These are phyloP conservation scores for Aegilops umbellulata DNA, from an alignment of 176 grass and related monocot species.

Conservation along the genomic window DNA sequence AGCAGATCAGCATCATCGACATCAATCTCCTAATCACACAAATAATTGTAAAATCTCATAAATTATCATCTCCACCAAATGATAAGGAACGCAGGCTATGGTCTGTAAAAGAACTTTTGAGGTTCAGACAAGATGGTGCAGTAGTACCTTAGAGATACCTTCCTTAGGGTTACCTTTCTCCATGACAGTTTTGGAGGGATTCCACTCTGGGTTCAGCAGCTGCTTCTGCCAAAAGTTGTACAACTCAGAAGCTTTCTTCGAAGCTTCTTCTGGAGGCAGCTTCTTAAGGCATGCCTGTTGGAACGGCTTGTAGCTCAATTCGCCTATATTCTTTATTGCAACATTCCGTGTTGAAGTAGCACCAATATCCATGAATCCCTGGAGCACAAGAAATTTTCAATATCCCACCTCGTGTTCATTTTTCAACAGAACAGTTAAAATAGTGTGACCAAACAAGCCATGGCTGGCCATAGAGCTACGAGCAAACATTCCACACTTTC, in stretches of 20 bases:
- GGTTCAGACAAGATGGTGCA: background rate
- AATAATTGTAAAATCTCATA: background rate
- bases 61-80: background rate
- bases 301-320: conserved; percentile 25
- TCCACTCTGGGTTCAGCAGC: conserved; percentile 20
- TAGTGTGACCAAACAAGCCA: background rate
- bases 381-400: background rate
- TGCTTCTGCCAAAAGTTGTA: conserved; percentile 28
- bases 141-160: background rate
- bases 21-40: conserved; percentile 2
- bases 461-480: background rate
- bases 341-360: background rate
- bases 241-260: background rate
- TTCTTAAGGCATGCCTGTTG: conserved; percentile 7
- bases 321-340: conserved; percentile 31
- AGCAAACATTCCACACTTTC: background rate
- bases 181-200: conserved; percentile 12
- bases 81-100: background rate
- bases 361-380: conserved; percentile 11
- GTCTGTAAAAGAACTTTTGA: background rate
- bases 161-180: background rate
- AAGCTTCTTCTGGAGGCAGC: conserved; percentile 4
- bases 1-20: background rate
- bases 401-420: background rate
- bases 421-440: background rate